Evolutionary conservation across 2,329 filamentous ascomycete genomes (phyloP), one percentile per base, ranked within the genome.

Genomic region (Botrytis fragariae): DNA sequence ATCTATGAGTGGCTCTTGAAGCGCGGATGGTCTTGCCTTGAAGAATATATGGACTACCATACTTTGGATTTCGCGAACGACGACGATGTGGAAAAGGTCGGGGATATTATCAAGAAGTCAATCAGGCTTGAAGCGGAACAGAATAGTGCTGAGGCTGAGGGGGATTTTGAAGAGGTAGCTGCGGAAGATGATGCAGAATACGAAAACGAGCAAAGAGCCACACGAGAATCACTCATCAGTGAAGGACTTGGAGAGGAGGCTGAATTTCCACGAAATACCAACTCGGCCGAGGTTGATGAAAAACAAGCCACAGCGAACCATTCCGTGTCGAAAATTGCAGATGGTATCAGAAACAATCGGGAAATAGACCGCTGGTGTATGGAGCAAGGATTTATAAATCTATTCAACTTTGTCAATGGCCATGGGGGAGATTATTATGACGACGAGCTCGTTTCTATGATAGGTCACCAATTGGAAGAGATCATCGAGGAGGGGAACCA

Each of bases 261-360:
- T 4, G 32, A 54, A 14, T 48, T 54, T 22, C 22, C 64, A 29
- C 14, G 32, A 54, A 35, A 51, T 7, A 22, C 1, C 14, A 20
- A 29, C 18, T 4, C 16, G n/a, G 8, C 10, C 8, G 25, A 29
- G 4, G 82, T 83, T 80, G 79, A 83, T 42, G 82, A 82, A 42
- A 81, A 80, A 12, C 72, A 83, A 6, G 79, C 79, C 61, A 76
- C 82, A 65, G 82, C 83, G 22, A 81, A 79, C n/a, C 75, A 83
- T 0, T 79, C 79, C 20, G 81, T 83, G 79, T 81, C 82, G 18
- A 82, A 83, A 74, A 81, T 83, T 51, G 82, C 80, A 14, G 79
- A 81, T 32, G 5, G 29, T 9, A 32, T 68, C 20, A 35, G 29
- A 12, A 35, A 48, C 12, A 65, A 32, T 16, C 29, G 5, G 6